Percentiles rank a stretch among this genome's conserved stretches.
These are phyloP conservation scores for Aureobasidium musti DNA, from an alignment of 2,329 filamentous ascomycete genomes.

Conservation along the genomic window DNA sequence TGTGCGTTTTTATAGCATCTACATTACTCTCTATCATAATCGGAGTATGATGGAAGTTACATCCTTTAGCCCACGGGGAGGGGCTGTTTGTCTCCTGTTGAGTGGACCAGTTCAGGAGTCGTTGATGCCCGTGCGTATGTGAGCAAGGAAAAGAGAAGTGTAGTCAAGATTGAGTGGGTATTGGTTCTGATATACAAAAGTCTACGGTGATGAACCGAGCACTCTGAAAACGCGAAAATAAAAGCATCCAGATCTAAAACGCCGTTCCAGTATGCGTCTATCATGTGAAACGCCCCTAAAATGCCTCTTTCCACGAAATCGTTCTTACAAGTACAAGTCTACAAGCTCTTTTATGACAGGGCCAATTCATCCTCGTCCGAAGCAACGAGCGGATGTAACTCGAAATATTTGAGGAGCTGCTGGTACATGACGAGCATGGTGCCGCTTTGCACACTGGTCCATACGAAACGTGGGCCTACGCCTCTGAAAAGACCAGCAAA, in stretches of 20 bases:
- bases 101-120: not conserved
- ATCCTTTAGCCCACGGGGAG: too few relatives aligned
- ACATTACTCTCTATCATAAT: too few relatives aligned
- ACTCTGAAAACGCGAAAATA: conserved; percentile 4
- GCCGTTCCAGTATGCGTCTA: conserved; percentile 27
- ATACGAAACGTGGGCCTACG: conserved; percentile 87
- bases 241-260: conserved; percentile 18
- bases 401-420: conserved; percentile 75
- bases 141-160: not conserved
- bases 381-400: conserved; percentile 52
- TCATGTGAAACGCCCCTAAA: conserved; percentile 25
- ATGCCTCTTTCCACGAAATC: conserved; percentile 2
- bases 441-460: conserved; percentile 96
- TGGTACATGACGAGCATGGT: conserved; percentile 98
- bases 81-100: not conserved
- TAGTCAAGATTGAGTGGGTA: not conserved
- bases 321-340: conserved; percentile 17
- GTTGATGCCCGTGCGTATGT: not conserved
- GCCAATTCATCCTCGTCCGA: conserved; percentile 31
- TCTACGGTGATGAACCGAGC: not conserved
- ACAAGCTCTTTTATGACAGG: conserved; percentile 31
- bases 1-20: too few relatives aligned
- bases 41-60: too few relatives aligned
- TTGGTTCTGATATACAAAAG: conserved; percentile 25
- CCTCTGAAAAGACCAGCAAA: conserved; percentile 89